Percentiles rank a stretch among this genome's conserved stretches.
phyloP scores from a whole-genome alignment of 208 protist species.

The Trypanosomatidae sp. region DNA sequence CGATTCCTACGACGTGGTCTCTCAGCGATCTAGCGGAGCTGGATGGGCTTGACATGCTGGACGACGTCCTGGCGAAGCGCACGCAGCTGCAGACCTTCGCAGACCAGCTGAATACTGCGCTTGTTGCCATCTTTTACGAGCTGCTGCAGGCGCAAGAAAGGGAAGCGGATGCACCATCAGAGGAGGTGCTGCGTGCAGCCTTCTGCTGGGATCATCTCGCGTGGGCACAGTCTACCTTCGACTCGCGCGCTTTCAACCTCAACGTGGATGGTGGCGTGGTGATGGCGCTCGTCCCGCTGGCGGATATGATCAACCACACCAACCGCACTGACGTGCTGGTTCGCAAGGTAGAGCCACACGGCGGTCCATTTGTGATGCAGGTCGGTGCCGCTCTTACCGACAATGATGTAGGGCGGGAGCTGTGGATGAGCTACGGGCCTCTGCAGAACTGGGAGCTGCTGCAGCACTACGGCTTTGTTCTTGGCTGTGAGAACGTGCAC shows the following conservation, averaged over 20 bases:
- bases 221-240: conserved; percentile 87
- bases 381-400: conserved; percentile 60
- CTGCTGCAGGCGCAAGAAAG: conserved; percentile 2
- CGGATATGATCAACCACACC: conserved; percentile 92
- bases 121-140: conserved; percentile 42
- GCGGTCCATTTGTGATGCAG: conserved; percentile 81
- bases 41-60: conserved; percentile 75
- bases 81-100: conserved; percentile 53
- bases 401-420: conserved; percentile 69
- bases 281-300: conserved; percentile 74
- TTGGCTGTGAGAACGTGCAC: conserved; percentile 68
- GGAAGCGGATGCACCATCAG: not conserved
- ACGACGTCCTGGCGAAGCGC: conserved; percentile 71
- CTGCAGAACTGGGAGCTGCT: conserved; percentile 93
- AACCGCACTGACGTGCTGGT: conserved; percentile 77
- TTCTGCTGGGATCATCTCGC: conserved; percentile 60
- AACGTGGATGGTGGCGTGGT: conserved; percentile 73
- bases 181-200: conserved; percentile 19
- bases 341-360: conserved; percentile 61
- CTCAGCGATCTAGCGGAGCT: conserved; percentile 68
- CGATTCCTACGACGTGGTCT: conserved; percentile 71
- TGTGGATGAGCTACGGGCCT: conserved; percentile 93
- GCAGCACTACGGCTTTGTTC: conserved; percentile 90
- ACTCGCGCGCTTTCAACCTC: conserved; percentile 90
- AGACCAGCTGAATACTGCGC: conserved; percentile 29